phyloP scores from a whole-genome alignment of 1,139 yeast genomes.

The Blastobotrys ciferrii region DNA sequence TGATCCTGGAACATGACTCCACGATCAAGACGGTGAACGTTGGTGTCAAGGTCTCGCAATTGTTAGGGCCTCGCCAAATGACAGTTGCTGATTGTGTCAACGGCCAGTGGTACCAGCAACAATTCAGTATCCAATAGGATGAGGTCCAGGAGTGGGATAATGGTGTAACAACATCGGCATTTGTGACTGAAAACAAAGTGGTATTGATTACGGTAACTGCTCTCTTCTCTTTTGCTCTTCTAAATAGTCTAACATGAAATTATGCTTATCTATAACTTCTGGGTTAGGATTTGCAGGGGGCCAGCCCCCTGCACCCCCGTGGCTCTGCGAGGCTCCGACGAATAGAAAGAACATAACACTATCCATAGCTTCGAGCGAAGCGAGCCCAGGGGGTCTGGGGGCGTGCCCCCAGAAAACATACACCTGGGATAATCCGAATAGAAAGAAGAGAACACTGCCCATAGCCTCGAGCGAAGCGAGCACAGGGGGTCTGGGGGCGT shows the following conservation, averaged over 20 bases:
- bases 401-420: neutral
- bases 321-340: too few relatives aligned
- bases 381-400: too few relatives aligned
- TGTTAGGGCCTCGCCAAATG: conserved; percentile 56
- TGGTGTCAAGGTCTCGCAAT: conserved; percentile 55
- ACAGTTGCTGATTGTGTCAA: conserved; percentile 85
- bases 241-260: neutral
- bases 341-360: too few relatives aligned
- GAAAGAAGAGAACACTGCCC: too few relatives aligned
- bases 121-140: conserved; percentile 11
- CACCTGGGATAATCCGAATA: neutral
- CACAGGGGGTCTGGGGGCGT: too few relatives aligned
- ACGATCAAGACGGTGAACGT: conserved; percentile 63
- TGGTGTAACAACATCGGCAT: neutral
- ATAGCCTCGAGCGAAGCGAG: too few relatives aligned
- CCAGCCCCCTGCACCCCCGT: too few relatives aligned
- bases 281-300: too few relatives aligned
- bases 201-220: neutral
- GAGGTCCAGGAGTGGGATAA: conserved; percentile 10
- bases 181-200: neutral
- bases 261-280: too few relatives aligned
- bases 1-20: conserved; percentile 85
- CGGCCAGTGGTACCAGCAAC: conserved; percentile 44
- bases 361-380: too few relatives aligned
- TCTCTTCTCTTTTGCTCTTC: neutral